These are phyloP conservation scores for Pelargonium citronellum DNA, from an alignment of 441 rosid species.

Conservation along the genomic window DNA sequence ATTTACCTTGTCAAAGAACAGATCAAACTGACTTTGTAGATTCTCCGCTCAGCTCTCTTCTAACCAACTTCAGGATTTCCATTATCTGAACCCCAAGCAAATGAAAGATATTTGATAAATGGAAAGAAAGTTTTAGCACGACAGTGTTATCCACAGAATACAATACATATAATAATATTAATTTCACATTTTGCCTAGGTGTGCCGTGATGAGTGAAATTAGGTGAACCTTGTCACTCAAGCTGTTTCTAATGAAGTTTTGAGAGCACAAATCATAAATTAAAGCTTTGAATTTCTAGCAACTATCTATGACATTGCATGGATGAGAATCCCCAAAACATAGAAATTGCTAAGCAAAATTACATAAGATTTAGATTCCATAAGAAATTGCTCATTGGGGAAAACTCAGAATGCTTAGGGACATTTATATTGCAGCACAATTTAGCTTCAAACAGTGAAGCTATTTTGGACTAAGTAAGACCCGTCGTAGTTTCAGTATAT, in stretches of 20 bases:
- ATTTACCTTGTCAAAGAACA: constrained; percentile 20
- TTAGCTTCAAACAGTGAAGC: too few relatives aligned
- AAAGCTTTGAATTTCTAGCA: not conserved
- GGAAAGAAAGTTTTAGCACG: not conserved
- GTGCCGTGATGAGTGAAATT: not conserved
- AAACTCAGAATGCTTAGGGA: too few relatives aligned
- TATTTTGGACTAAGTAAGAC: too few relatives aligned
- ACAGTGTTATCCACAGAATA: not conserved
- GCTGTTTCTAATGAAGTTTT: not conserved
- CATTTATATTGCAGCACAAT: too few relatives aligned
- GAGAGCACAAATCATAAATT: not conserved
- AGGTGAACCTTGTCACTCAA: not conserved
- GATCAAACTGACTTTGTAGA: constrained; percentile 36
- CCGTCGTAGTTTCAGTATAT: too few relatives aligned
- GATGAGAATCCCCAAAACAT: not conserved
- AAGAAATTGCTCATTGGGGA: too few relatives aligned
- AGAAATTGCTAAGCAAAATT: too few relatives aligned
- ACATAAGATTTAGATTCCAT: too few relatives aligned
- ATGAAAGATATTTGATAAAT: not conserved
- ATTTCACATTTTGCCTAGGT: not conserved
- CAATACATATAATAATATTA: not conserved
- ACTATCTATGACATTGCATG: not conserved
- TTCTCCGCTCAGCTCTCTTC: constrained; percentile 73
- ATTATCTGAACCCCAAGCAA: constrained; percentile 46
- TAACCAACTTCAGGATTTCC: constrained; percentile 77